Evolutionary conservation across 768 basidiomycete genomes (phyloP).

Genomic region (Collybia nuda): DNA sequence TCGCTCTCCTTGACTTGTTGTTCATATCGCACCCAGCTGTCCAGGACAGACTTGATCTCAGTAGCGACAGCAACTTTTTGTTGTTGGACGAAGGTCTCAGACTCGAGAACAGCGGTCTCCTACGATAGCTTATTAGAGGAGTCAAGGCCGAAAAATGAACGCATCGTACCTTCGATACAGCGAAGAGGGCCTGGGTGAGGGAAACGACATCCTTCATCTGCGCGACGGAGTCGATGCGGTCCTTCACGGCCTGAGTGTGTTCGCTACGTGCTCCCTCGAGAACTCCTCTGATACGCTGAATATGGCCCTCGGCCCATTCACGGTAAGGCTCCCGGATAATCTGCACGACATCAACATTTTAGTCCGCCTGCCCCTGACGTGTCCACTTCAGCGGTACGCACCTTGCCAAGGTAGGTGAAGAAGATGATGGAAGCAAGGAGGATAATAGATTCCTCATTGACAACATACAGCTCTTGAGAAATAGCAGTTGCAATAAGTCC

Average conservation of each 20-base stretch:
- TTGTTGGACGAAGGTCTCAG: conserved; percentile 84
- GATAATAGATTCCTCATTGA: conserved; percentile 94
- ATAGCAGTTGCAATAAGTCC: conserved; percentile 89
- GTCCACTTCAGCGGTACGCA: conserved; percentile 30
- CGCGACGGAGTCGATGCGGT: conserved; percentile 87
- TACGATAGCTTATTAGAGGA: conserved; percentile 23
- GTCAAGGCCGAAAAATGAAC: background rate
- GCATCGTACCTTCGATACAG: conserved; percentile 78
- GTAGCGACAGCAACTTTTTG: conserved; percentile 85
- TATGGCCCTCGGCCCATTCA: conserved; percentile 89
- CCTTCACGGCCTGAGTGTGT: conserved; percentile 92
- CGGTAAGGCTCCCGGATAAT: conserved; percentile 83
- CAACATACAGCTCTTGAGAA: conserved; percentile 95
- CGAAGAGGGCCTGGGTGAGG: conserved; percentile 87
- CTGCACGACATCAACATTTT: conserved; percentile 34
- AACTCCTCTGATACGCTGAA: conserved; percentile 78
- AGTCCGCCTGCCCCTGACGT: background rate
- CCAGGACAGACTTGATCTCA: conserved; percentile 92
- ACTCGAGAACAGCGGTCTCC: conserved; percentile 92
- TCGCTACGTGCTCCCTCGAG: conserved; percentile 81
- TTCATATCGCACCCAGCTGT: conserved; percentile 98
- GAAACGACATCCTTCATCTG: conserved; percentile 96
- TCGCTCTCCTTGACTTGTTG: conserved; percentile 96
- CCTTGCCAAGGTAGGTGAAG: conserved; percentile 80
- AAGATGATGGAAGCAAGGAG: conserved; percentile 83